phyloP scores from a whole-genome alignment of 805 yeast species.

The Lachancea thermotolerans region DNA sequence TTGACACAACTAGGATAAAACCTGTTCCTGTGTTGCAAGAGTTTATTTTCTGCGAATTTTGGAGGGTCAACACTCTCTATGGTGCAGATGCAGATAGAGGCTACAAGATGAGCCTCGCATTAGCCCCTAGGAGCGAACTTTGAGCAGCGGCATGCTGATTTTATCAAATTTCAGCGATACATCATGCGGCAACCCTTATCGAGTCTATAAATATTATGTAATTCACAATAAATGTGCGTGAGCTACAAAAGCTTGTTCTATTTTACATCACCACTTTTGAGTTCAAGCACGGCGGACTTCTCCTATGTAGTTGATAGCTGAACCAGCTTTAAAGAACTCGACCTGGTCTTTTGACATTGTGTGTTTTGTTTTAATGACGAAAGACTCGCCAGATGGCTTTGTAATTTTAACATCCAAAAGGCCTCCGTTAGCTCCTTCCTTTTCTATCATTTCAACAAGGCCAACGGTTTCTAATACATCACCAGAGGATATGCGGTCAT shows the following conservation, averaged over 20 bases:
- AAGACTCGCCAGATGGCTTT: constrained; percentile 62
- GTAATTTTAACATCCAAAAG: constrained; percentile 62
- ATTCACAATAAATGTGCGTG: constrained; percentile 28
- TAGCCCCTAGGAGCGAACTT: constrained; percentile 22
- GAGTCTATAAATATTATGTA: constrained; percentile 10
- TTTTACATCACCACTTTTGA: background rate
- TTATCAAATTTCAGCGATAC: too few species aligned
- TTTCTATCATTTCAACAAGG: constrained; percentile 66
- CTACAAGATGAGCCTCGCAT: constrained; percentile 61
- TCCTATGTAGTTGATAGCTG: constrained; percentile 91
- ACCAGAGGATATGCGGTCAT: constrained; percentile 70
- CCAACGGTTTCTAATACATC: constrained; percentile 73
- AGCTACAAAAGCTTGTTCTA: constrained; percentile 28
- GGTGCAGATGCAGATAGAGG: constrained; percentile 58
- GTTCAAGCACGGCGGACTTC: constrained; percentile 35
- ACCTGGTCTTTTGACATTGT: constrained; percentile 97
- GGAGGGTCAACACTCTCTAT: constrained; percentile 62
- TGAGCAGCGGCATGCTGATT: background rate
- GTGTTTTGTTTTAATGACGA: constrained; percentile 74
- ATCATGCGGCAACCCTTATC: background rate
- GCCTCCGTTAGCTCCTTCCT: constrained; percentile 87
- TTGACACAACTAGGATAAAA: constrained; percentile 26
- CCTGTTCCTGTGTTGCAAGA: constrained; percentile 37
- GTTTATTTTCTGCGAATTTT: constrained; percentile 56
- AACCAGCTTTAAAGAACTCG: constrained; percentile 94